phyloP scores from a whole-genome alignment of 192 early-diverging fungal species.

The Phycomyces nitens region DNA sequence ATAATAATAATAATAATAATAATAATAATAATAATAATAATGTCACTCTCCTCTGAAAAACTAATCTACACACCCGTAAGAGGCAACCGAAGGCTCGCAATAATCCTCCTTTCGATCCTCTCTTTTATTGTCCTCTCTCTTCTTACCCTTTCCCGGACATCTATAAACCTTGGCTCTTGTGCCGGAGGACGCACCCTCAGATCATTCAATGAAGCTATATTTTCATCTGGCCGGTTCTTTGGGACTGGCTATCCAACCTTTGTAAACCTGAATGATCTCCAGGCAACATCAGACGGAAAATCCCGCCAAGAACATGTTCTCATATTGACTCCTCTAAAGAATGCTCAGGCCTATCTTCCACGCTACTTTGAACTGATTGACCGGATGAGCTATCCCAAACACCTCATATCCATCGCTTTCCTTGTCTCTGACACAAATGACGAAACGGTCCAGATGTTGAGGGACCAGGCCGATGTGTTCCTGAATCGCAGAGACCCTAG shows the following conservation, averaged over 20 bases:
- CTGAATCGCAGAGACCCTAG: constrained; percentile 7
- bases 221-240: too few species aligned
- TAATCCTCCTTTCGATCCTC: constrained; percentile 7
- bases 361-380: constrained; percentile 56
- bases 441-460: constrained; percentile 43
- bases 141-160: constrained; percentile 6
- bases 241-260: constrained; percentile 9
- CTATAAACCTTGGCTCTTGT: constrained; percentile 1
- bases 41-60: too few species aligned
- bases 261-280: constrained; percentile 21
- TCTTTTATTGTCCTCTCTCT: constrained; percentile 12
- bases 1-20: too few species aligned
- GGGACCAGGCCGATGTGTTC: constrained; percentile 23
- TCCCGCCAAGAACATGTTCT: constrained; percentile 33
- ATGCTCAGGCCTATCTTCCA: constrained; percentile 48
- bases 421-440: constrained; percentile 59
- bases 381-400: constrained; percentile 46
- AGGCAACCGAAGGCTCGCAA: constrained; percentile 7
- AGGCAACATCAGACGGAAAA: constrained; percentile 24
- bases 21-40: too few species aligned
- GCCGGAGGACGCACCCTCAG: constrained; percentile 7
- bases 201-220: constrained; percentile 5
- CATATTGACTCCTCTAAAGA: constrained; percentile 58
- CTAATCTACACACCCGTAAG: constrained; percentile 4
- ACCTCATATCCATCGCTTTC: constrained; percentile 48